Evolutionary conservation across 768 basidiomycete genomes (phyloP), one percentile per base, ranked within the genome.

Genomic region (Leccinum longicurvipes): DNA sequence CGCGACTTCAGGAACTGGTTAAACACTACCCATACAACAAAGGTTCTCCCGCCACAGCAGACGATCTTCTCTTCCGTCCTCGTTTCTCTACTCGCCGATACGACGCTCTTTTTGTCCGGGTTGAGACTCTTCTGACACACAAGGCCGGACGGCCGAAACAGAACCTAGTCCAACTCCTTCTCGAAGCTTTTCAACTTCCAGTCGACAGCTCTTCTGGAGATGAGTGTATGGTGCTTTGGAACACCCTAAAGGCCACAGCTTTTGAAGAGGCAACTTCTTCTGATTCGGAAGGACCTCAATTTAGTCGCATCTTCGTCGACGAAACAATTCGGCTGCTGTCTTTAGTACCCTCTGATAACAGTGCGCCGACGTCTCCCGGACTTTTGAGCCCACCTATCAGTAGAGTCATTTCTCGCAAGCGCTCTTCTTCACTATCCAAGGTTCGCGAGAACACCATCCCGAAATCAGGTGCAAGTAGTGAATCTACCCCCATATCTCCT

Each of bases 81-180:
- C 82, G 80, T 1, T 85, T 91, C 63, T 83, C 88, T 6, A 91
- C 90, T 1, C 80, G 81, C 41, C 74, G 67, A 41, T 78, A 82
- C 53, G 80, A 83, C 53, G 86, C 89, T 0, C 76, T 92, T 24
- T 82, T 82, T 54, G 82, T 91, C 25, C 84, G 81, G 32, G 69
- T 92, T 21, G 82, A 85, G 52, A 80, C 83, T 4, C 77, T 86
- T 58, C 62, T 82, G 9, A 65, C 77, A 2, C 63, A 70, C 23
- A 55, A 63, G 6, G 65, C 60, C 15, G 48, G 70, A 12, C 75
- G 74, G 39, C 69, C 73, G 17, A 77, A 72, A 52, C 77, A 80
- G 47, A 82, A 83, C 47, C 84, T 86, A 2, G 70, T 86, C 14
- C 79, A 77, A 21, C 75, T 89, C 25, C 75, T 91, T 41, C 75